Evolutionary conservation across 768 basidiomycete genomes (phyloP), one percentile per base, ranked within the genome.

Genomic region (Cubamyces lactineus): DNA sequence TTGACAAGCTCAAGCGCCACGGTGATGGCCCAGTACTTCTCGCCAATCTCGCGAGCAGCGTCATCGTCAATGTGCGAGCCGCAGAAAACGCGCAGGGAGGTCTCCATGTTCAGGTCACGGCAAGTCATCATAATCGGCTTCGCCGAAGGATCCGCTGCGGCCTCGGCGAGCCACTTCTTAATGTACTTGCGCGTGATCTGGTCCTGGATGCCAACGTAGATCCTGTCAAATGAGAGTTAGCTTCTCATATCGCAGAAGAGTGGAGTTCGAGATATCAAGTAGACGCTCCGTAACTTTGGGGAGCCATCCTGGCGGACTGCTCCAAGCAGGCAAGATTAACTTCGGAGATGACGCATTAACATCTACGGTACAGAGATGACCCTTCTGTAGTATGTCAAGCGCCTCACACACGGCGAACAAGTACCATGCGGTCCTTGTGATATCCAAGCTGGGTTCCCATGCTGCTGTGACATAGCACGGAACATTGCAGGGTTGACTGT

Each of bases 1-100:
- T 99, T 99, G 80, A 99, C 97, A 57, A 99, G 89, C 73, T 99
- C 94, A 43, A 99, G 88, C 2, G 97, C 93, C 67, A 86, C 80
- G 7, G 97, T 98, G 76, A 99, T 97, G 61, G 82, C 81, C 96
- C 96, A 98, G 79, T 98, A 98, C 72, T 94, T 94, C 66, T 92
- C 88, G 71, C 84, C 89, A 72, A 99, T 95, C 72, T 94, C 92
- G 16, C 76, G 71, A 24, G 88, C 85, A 42, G 89, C 92, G 8
- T 86, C 76, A 16, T 94, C 88, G 28, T 93, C 86, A 67, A 98
- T 89, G 75, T 98, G 92, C 63, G 80, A 77, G 17, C 97, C 97
- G 71, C 96, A 94, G 79, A 99, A 99, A 57, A 98, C 96, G 55
- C 88, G 86, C 40, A 99, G 87, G 2, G 96, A 98, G 5, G 94